Conservation (phyloP, 306 rosid species). For the Lablab purpureus region DNA sequence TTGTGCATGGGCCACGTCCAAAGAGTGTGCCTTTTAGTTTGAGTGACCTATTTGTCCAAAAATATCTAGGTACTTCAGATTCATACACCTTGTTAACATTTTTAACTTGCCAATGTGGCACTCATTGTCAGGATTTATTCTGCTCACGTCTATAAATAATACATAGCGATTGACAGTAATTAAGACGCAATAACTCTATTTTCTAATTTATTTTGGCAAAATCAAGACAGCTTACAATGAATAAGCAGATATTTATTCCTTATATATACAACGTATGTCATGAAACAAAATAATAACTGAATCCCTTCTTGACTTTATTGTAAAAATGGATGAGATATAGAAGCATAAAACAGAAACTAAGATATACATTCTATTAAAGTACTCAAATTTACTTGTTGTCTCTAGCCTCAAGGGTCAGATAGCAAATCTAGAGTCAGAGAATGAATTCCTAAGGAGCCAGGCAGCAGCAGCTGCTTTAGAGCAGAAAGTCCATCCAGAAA, state of each 20-base stretch:
- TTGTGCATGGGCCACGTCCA: background rate
- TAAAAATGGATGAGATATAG: background rate
- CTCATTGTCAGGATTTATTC: background rate
- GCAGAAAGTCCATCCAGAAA: slow-evolving; percentile 45
- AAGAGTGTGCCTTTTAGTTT: background rate
- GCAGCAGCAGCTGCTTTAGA: slow-evolving; percentile 39
- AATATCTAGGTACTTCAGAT: background rate
- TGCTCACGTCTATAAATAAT: too few relatives aligned
- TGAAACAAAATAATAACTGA: background rate
- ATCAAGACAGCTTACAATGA: background rate
- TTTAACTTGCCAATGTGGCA: background rate
- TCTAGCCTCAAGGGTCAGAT: slow-evolving; percentile 76
- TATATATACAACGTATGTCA: background rate
- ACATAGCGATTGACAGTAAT: background rate
- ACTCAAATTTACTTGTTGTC: slow-evolving; percentile 20
- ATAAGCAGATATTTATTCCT: too few relatives aligned
- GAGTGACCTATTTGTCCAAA: background rate
- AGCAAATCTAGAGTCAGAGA: slow-evolving; percentile 70
- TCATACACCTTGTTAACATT: background rate
- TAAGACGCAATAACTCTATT: background rate
- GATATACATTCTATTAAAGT: slow-evolving; percentile 3
- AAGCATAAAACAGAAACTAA: slow-evolving; percentile 26
- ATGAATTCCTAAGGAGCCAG: slow-evolving; percentile 64
- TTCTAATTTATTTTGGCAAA: background rate
- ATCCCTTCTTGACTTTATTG: background rate